Evolutionary conservation across 331 rosid species (phyloP).

Genomic region (Quercus tomentella): DNA sequence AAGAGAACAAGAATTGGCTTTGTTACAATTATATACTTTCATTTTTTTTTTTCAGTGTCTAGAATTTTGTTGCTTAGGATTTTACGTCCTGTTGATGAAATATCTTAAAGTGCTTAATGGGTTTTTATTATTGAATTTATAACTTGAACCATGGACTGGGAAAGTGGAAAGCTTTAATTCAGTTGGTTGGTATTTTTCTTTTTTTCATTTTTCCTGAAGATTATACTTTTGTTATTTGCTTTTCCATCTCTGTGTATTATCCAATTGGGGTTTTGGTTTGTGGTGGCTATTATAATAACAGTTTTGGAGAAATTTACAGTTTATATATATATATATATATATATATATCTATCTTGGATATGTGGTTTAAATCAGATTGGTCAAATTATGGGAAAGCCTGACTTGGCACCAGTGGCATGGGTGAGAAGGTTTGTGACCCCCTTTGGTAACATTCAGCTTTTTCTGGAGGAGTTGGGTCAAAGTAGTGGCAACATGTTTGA

Average conservation of each 20-base stretch:
- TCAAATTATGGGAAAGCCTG: conserved; percentile 93
- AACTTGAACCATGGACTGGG: not conserved
- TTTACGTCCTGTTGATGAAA: not conserved
- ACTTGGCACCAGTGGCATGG: conserved; percentile 94
- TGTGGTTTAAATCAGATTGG: conserved; percentile 55
- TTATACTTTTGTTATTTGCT: not conserved
- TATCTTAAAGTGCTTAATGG: no score
- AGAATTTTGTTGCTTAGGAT: not conserved
- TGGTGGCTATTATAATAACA: not conserved
- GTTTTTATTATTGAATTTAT: not conserved
- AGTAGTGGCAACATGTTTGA: conserved; percentile 62
- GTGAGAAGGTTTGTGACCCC: conserved; percentile 87
- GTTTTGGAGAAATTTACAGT: not conserved
- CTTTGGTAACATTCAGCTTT: conserved; percentile 47
- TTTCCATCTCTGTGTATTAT: not conserved
- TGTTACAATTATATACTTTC: no score
- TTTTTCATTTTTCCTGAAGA: not conserved
- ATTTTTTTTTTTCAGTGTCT: not conserved
- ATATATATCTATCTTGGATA: not conserved
- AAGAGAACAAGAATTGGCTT: not conserved
- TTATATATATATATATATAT: not conserved
- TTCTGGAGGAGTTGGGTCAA: conserved; percentile 72
- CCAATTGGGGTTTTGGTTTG: not conserved
- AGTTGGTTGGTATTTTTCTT: not conserved
- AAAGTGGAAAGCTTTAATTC: not conserved